These are phyloP conservation scores for Manihot esculenta DNA, from an alignment of 441 rosid species.

Conservation along the genomic window DNA sequence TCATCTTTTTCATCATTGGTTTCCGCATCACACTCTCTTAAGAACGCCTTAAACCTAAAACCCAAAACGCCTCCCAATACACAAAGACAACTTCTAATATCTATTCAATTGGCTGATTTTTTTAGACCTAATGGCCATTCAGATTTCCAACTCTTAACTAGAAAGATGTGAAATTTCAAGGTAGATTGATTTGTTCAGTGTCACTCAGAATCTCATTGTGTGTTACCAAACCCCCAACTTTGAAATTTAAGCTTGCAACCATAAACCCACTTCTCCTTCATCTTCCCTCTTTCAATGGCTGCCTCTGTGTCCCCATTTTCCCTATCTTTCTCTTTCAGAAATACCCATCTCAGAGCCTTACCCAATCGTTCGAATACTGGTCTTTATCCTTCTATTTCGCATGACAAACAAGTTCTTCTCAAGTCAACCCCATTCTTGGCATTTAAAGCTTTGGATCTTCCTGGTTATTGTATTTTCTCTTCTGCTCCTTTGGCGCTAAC, in stretches of 20 bases:
- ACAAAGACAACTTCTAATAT: neutral
- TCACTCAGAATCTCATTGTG: neutral
- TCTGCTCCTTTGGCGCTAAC: constrained; percentile 16
- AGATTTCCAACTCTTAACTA: neutral
- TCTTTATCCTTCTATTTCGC: constrained; percentile 17
- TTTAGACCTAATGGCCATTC: neutral
- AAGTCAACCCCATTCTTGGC: constrained; percentile 24
- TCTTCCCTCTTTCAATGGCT: constrained; percentile 40
- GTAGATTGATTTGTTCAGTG: neutral
- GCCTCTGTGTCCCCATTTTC: constrained; percentile 37
- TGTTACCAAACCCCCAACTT: neutral
- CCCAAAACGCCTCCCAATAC: no score
- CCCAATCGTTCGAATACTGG: constrained; percentile 15
- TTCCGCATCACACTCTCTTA: neutral
- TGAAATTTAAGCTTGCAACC: neutral
- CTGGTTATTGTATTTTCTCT: constrained; percentile 10
- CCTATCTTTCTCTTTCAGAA: constrained; percentile 30
- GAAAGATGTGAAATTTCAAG: neutral
- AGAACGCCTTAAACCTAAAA: no score
- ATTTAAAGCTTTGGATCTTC: constrained; percentile 21
- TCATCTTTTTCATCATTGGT: neutral
- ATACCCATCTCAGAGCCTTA: constrained; percentile 33
- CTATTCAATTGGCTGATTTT: no score
- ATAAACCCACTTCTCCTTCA: neutral
- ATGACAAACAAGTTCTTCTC: constrained; percentile 9